Evolutionary conservation across 2,329 filamentous ascomycete genomes (phyloP), one percentile per base, ranked within the genome.

Genomic region (Verticillium klebahnii): DNA sequence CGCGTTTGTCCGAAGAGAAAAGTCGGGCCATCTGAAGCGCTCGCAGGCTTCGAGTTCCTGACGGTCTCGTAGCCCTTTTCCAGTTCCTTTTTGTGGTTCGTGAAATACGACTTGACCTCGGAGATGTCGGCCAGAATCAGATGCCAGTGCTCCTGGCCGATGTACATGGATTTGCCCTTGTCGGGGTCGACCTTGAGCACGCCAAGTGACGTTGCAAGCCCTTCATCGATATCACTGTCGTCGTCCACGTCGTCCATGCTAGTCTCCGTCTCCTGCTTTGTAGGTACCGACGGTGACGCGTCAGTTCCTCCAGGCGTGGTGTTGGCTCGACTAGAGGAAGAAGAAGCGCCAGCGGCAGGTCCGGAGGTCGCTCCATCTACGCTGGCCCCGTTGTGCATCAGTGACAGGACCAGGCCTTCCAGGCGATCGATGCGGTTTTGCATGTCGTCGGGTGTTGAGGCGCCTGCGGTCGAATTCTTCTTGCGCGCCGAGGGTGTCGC

Each of bases 381-480:
- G 60, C 78, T 80, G 66, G 84, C 78, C 62, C 92, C 92, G 74
- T 91, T 93, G 71, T 94, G 94, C 94, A 98, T 97, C 72, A 98
- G 77, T 32, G 92, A 96, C 67, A 98, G 78, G 64, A 98, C 94
- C 74, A 98, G 80, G 69, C 91, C 90, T 82, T 98, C 94, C 67
- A 98, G 83, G 69, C 94, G 87, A 80, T 98, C 93, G 78, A 98
- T 98, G 74, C 95, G 90, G 73, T 96, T 96, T 79, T 98, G 94
- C 94, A 98, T 97, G 76, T 97, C 94, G 82, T 97, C 93, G 58
- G 94, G 92, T 68, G 76, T 87, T 60, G 82, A 77, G 69, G 82
- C 76, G 63, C 74, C 83, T 82, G 77, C 85, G 77, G 78, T 84
- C 75, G 89, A 85, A 71, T 80, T 88, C 82, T 92, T 96, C 77